phyloP scores from a whole-genome alignment of 2,329 filamentous ascomycete species.

The Podosphaera fusca region DNA sequence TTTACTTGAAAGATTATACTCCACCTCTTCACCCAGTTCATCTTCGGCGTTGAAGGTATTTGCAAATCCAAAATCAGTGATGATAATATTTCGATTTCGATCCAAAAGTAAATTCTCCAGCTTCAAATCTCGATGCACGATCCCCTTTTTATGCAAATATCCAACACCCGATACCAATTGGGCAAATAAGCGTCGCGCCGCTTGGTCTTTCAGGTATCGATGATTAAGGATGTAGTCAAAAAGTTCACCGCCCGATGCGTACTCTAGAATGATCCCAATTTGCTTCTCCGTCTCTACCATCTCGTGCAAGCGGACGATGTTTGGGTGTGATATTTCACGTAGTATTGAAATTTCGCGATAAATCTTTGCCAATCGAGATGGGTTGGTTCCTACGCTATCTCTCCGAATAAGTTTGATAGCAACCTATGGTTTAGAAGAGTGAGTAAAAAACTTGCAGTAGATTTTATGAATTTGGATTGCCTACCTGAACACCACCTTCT shows the following conservation, averaged over 20 bases:
- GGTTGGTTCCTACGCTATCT: constrained; percentile 72
- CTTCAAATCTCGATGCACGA: constrained; percentile 91
- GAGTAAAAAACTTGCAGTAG: not conserved
- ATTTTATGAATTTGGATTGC: constrained; percentile 4
- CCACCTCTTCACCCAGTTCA: constrained; percentile 73
- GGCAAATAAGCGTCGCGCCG: constrained; percentile 75
- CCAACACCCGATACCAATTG: constrained; percentile 92
- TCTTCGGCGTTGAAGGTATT: constrained; percentile 87
- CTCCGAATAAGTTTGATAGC: constrained; percentile 95
- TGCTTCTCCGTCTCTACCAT: constrained; percentile 96
- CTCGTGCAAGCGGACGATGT: constrained; percentile 90
- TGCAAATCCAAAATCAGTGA: constrained; percentile 96
- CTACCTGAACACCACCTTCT: constrained; percentile 65
- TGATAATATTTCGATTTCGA: constrained; percentile 96
- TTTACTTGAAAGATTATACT: constrained; percentile 64
- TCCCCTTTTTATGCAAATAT: constrained; percentile 95
- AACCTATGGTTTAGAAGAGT: constrained; percentile 30
- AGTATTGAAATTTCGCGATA: constrained; percentile 91
- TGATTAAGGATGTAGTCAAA: constrained; percentile 98
- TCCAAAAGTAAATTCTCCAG: constrained; percentile 88
- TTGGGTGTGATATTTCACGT: constrained; percentile 69
- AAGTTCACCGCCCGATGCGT: constrained; percentile 87
- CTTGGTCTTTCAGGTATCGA: constrained; percentile 82
- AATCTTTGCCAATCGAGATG: constrained; percentile 80
- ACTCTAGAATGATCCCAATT: constrained; percentile 95